A percentile compares a stretch with the other conserved stretches of the same genome.
Conservation (phyloP, 2,329 filamentous ascomycete genomes). For the Septoria petroselini region DNA sequence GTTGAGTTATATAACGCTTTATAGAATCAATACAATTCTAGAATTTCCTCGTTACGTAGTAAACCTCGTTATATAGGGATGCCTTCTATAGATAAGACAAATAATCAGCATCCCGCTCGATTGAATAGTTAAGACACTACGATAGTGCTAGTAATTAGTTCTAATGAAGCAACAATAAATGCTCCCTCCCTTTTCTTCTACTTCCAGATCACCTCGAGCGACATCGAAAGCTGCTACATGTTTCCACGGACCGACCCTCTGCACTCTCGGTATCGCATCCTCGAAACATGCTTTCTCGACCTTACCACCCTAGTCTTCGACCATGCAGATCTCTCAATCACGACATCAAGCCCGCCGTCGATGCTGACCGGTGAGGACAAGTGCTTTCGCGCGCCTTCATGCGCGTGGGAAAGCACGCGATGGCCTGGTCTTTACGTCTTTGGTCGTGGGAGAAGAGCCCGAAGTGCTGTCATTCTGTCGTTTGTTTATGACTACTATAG, state of each 20-base stretch:
- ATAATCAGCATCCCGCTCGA: too few relatives aligned
- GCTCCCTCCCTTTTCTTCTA: too few relatives aligned
- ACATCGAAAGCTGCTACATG: too few relatives aligned
- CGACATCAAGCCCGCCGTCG: constrained; percentile 22
- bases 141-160: too few relatives aligned
- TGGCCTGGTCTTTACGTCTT: not conserved
- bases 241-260: constrained; percentile 11
- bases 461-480: constrained; percentile 4
- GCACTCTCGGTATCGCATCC: not conserved
- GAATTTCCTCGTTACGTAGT: too few relatives aligned
- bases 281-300: not conserved
- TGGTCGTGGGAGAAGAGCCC: not conserved
- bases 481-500: not conserved
- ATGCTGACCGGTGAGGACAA: constrained; percentile 2
- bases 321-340: constrained; percentile 19
- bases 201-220: too few relatives aligned
- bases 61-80: too few relatives aligned
- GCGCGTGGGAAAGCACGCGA: constrained; percentile 13
- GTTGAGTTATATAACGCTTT: too few relatives aligned
- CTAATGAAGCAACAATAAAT: too few relatives aligned
- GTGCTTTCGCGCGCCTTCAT: not conserved
- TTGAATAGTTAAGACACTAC: too few relatives aligned
- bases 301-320: constrained; percentile 9
- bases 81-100: too few relatives aligned
- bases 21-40: too few relatives aligned